Evolutionary conservation across 164 flowering plant genomes (phyloP).

Genomic region (Saururus chinensis): DNA sequence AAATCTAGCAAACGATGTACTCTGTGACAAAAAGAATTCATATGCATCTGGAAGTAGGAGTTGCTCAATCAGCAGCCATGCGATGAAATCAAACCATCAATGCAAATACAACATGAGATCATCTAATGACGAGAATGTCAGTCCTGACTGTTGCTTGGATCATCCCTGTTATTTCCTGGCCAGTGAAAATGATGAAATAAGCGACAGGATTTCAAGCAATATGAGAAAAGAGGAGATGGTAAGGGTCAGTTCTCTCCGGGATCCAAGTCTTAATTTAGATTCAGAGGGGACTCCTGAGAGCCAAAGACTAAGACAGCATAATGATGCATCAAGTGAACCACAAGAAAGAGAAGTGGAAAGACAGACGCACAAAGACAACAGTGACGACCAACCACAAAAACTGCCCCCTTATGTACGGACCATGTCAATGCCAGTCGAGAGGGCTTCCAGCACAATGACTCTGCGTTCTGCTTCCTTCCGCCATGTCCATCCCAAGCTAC

Average conservation of each 20-base stretch:
- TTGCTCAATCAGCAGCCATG: neutral
- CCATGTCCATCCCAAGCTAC: slow-evolving; percentile 82
- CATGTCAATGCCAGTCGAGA: slow-evolving; percentile 51
- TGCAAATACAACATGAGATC: slow-evolving; percentile 1
- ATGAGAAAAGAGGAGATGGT: neutral
- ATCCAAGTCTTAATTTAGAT: no score
- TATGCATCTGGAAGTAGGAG: neutral
- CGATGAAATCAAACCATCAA: slow-evolving; percentile 1
- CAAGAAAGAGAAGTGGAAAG: neutral
- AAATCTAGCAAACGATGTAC: neutral
- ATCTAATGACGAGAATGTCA: slow-evolving; percentile 1
- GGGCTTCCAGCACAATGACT: slow-evolving; percentile 15
- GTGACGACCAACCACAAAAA: slow-evolving; percentile 1
- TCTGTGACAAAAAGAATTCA: neutral
- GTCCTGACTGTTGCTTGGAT: slow-evolving; percentile 11
- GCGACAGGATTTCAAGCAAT: neutral
- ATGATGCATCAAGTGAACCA: neutral
- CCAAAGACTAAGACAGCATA: neutral
- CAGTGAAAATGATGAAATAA: slow-evolving; percentile 8
- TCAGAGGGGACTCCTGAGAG: neutral
- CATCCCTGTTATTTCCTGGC: slow-evolving; percentile 17
- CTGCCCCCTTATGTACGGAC: slow-evolving; percentile 37
- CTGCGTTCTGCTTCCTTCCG: slow-evolving; percentile 28
- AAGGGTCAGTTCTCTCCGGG: neutral
- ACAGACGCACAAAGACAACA: neutral